Conservation (phyloP, 352 stramenopile species). For the Phytophthora constricta region DNA sequence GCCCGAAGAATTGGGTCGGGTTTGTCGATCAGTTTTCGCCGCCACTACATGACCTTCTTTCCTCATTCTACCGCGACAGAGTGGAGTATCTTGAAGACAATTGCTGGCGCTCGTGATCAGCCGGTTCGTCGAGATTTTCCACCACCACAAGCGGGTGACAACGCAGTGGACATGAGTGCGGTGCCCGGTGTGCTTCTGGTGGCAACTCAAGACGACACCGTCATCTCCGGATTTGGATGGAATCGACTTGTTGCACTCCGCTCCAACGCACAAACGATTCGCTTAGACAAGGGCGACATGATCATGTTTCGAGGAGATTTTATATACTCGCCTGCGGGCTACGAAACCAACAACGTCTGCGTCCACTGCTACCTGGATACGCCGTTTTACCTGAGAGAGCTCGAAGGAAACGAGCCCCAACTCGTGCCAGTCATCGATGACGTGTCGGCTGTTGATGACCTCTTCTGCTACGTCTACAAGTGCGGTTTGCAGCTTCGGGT, state of each 20-base stretch:
- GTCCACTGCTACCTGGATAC: too few species aligned
- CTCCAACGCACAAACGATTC: not conserved
- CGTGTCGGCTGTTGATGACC: too few species aligned
- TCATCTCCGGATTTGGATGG: not conserved
- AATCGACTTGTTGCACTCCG: not conserved
- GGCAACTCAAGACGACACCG: conserved; percentile 3
- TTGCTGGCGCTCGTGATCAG: conserved; percentile 1
- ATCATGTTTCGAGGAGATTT: too few species aligned
- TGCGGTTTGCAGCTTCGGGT: too few species aligned
- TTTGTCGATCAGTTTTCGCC: not conserved
- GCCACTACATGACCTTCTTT: conserved; percentile 6
- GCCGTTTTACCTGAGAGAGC: too few species aligned
- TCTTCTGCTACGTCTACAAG: too few species aligned
- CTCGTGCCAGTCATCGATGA: too few species aligned
- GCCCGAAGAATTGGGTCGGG: not conserved
- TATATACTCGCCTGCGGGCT: too few species aligned
- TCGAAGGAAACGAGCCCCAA: too few species aligned
- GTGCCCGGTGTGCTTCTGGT: not conserved
- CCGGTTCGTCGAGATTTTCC: conserved; percentile 1
- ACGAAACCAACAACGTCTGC: too few species aligned
- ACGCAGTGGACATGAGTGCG: not conserved
- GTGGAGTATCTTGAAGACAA: conserved; percentile 1
- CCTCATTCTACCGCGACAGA: not conserved
- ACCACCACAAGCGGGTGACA: not conserved
- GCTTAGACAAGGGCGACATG: conserved; percentile 1